These are phyloP conservation scores for Cladosporium sp. DNA, from an alignment of 2,329 filamentous ascomycete species.

Conservation along the genomic window DNA sequence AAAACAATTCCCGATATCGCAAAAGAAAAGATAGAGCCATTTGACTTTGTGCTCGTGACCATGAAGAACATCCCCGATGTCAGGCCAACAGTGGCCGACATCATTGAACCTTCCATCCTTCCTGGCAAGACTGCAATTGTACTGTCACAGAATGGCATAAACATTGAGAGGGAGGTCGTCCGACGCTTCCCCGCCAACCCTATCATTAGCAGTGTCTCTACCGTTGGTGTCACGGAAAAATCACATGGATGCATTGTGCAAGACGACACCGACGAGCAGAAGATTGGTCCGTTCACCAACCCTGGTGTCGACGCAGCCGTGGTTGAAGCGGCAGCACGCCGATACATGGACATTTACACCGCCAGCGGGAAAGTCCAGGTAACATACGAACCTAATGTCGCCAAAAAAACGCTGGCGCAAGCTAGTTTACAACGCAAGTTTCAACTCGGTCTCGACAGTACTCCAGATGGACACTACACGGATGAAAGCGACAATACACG, in stretches of 20 bases:
- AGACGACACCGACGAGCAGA: constrained; percentile 46
- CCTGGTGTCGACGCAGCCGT: constrained; percentile 27
- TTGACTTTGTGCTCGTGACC: constrained; percentile 52
- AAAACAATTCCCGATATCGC: constrained; percentile 44
- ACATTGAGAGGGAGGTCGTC: constrained; percentile 54
- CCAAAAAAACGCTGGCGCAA: constrained; percentile 43
- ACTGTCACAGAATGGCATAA: constrained; percentile 56
- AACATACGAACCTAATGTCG: constrained; percentile 38
- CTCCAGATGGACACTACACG: constrained; percentile 43
- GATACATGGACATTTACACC: constrained; percentile 45
- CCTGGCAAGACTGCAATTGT: constrained; percentile 47
- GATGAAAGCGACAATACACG: constrained; percentile 37
- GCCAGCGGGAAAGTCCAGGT: constrained; percentile 41
- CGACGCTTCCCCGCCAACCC: constrained; percentile 46
- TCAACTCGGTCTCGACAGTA: constrained; percentile 51
- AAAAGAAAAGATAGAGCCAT: constrained; percentile 26
- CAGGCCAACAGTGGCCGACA: constrained; percentile 41
- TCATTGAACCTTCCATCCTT: constrained; percentile 49
- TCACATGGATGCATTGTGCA: constrained; percentile 47
- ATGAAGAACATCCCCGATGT: constrained; percentile 56
- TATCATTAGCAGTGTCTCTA: constrained; percentile 48
- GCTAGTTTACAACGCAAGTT: constrained; percentile 45
- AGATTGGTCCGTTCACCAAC: constrained; percentile 47
- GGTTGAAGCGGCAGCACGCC: constrained; percentile 33
- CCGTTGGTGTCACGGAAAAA: constrained; percentile 48